These are phyloP conservation scores for Curvularia eragrostidis DNA, from an alignment of 2,329 filamentous ascomycete genomes.

Conservation along the genomic window DNA sequence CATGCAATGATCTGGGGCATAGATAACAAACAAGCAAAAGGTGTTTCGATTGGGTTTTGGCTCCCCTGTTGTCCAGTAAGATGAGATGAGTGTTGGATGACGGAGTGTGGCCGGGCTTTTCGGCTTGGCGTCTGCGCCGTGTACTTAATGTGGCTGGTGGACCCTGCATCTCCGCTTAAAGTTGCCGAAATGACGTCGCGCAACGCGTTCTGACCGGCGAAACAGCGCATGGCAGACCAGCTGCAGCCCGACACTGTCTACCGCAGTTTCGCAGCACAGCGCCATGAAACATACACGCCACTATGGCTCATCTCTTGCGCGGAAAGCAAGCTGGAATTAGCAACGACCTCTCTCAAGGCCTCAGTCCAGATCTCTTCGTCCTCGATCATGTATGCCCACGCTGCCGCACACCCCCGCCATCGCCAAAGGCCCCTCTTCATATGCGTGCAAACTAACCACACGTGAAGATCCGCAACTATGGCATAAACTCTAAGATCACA, in stretches of 20 bases:
- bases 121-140: background rate
- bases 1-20: background rate
- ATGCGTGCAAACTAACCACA: conserved; percentile 26
- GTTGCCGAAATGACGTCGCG: conserved; percentile 29
- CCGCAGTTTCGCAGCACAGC: conserved; percentile 20
- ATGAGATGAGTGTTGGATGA: background rate
- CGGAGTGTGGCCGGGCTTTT: conserved; percentile 12
- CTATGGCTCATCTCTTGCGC: conserved; percentile 86
- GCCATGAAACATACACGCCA: conserved; percentile 40
- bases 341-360: conserved; percentile 84
- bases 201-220: conserved; percentile 21
- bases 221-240: conserved; percentile 17
- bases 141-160: conserved; percentile 14
- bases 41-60: background rate
- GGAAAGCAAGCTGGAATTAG: conserved; percentile 93
- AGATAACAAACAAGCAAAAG: background rate
- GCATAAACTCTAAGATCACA: conserved; percentile 71
- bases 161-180: conserved; percentile 26
- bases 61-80: background rate
- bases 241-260: conserved; percentile 16
- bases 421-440: background rate
- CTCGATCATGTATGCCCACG: conserved; percentile 73
- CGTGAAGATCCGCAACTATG: conserved; percentile 44
- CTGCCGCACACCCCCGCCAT: conserved; percentile 26
- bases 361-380: conserved; percentile 77